Evolutionary conservation across 2,329 filamentous ascomycete genomes (phyloP).

Genomic region (Botrytis hyacinthi): DNA sequence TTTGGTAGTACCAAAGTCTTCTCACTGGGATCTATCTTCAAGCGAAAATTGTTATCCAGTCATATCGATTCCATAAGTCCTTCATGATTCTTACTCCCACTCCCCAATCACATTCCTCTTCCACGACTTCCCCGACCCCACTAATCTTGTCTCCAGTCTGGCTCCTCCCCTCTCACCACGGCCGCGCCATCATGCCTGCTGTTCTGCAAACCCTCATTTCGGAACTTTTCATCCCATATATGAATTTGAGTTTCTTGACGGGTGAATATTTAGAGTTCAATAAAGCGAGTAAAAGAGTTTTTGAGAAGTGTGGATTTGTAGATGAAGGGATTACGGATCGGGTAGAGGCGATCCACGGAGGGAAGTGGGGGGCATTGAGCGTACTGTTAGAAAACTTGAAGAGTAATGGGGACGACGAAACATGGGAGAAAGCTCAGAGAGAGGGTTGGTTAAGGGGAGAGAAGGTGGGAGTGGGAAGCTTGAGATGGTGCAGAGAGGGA

Average conservation of each 20-base stretch:
- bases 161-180: conserved; percentile 18
- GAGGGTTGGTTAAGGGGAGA: background rate
- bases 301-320: conserved; percentile 25
- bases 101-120: background rate
- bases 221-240: conserved; percentile 22
- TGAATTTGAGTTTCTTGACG: conserved; percentile 14
- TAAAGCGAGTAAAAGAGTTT: conserved; percentile 18
- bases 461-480: background rate
- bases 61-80: background rate
- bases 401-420: background rate
- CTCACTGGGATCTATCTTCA: background rate
- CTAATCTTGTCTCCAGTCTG: conserved; percentile 12
- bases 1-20: background rate
- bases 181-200: conserved; percentile 20
- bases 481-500: background rate
- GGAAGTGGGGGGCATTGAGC: background rate
- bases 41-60: background rate
- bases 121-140: background rate
- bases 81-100: background rate
- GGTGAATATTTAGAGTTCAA: conserved; percentile 20
- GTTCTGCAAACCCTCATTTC: conserved; percentile 12
- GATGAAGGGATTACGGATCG: background rate
- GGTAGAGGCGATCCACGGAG: background rate
- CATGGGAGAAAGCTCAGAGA: background rate
- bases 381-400: background rate